phyloP scores from a whole-genome alignment of 495 filamentous ascomycete genomes.

The Aspergillus leporis region DNA sequence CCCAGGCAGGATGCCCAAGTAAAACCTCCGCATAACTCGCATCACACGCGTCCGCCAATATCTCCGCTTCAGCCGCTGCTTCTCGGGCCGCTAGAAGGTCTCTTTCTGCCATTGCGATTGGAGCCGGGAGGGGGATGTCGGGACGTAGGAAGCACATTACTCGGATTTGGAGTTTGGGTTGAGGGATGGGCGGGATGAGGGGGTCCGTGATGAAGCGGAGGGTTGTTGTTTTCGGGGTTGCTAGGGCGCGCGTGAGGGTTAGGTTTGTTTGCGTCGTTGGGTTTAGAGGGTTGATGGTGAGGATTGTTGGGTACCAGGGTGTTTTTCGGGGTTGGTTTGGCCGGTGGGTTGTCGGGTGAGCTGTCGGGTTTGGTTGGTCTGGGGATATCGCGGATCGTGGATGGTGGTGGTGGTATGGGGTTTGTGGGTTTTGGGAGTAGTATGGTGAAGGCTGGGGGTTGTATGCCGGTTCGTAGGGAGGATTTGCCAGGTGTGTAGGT shows the following conservation, averaged over 20 bases:
- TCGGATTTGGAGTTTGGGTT: slow-evolving; percentile 46
- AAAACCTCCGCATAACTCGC: slow-evolving; percentile 48
- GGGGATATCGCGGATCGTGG: not conserved
- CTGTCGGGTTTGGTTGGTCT: slow-evolving; percentile 21
- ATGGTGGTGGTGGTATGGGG: not conserved
- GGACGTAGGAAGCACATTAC: slow-evolving; percentile 53
- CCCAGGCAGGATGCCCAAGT: slow-evolving; percentile 57
- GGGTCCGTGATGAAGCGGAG: slow-evolving; percentile 50
- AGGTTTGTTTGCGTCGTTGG: slow-evolving; percentile 48
- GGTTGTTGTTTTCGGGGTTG: slow-evolving; percentile 41
- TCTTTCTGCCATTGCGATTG: slow-evolving; percentile 18
- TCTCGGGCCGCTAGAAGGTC: slow-evolving; percentile 31
- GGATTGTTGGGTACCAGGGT: slow-evolving; percentile 56
- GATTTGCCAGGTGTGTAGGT: not conserved
- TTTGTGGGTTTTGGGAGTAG: not conserved
- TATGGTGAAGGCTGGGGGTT: too few species aligned
- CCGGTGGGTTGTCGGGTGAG: too few species aligned
- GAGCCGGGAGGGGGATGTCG: slow-evolving; percentile 26
- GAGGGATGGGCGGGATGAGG: slow-evolving; percentile 15
- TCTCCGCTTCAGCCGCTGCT: slow-evolving; percentile 36
- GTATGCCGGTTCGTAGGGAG: too few species aligned
- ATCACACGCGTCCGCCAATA: slow-evolving; percentile 50
- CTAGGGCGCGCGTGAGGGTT: slow-evolving; percentile 31
- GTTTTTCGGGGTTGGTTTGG: not conserved
- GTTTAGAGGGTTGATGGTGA: slow-evolving; percentile 45